Evolutionary conservation across 208 protist genomes (phyloP).

Genomic region (Phytomonas serpens): DNA sequence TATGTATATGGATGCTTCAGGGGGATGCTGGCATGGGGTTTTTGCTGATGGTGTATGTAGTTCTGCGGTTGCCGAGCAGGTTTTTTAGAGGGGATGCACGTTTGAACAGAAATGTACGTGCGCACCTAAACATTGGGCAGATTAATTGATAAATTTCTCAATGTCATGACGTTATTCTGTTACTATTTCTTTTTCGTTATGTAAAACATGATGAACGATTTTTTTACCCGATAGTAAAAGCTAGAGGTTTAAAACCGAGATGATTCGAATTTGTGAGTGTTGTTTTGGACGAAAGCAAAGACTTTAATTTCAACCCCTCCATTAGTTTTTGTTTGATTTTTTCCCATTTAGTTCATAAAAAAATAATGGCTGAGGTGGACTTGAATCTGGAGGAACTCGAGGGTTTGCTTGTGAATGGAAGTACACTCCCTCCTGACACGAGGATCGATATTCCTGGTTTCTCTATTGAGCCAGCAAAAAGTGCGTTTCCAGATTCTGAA

Average conservation of each 20-base stretch:
- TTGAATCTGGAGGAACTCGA: conserved; percentile 67
- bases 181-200: not conserved
- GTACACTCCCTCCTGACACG: not conserved
- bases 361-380: conserved; percentile 46
- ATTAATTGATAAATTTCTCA: not conserved
- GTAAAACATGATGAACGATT: not conserved
- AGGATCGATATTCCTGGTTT: not conserved
- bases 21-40: conserved; percentile 66
- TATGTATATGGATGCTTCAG: conserved; percentile 55
- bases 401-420: conserved; percentile 28
- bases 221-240: not conserved
- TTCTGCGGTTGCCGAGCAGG: conserved; percentile 42
- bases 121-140: not conserved
- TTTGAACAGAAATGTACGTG: not conserved
- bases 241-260: not conserved
- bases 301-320: conserved; percentile 1
- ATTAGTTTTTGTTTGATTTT: conserved; percentile 14
- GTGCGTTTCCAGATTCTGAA: not conserved
- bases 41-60: conserved; percentile 50
- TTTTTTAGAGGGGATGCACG: conserved; percentile 18
- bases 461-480: not conserved
- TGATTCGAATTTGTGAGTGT: not conserved
- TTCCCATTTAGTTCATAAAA: conserved; percentile 16
- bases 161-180: not conserved
- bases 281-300: not conserved